Percentiles rank a stretch among this genome's conserved stretches.
These are phyloP conservation scores for Paspalum vaginatum DNA, from an alignment of 176 grass and related monocot species.

Conservation along the genomic window DNA sequence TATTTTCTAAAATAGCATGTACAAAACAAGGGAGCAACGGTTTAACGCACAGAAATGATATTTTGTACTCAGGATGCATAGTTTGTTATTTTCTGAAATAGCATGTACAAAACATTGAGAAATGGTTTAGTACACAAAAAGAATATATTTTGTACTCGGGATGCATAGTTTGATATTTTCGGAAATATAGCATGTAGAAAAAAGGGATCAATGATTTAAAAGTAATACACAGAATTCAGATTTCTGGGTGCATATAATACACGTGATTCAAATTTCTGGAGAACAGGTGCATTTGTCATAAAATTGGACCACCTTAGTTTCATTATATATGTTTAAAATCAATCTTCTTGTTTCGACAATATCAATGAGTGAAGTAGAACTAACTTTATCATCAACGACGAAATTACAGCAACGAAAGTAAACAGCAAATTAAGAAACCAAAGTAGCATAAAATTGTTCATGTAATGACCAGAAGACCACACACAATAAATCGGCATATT, in stretches of 20 bases:
- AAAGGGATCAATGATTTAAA: too few relatives aligned
- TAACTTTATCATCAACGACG: background rate
- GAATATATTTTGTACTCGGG: too few relatives aligned
- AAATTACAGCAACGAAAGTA: background rate
- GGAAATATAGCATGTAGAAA: too few relatives aligned
- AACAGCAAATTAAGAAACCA: background rate
- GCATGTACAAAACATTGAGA: background rate
- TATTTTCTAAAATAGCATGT: background rate
- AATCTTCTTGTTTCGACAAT: background rate
- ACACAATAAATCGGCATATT: background rate
- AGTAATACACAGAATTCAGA: too few relatives aligned
- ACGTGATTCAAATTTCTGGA: background rate
- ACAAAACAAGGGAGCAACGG: background rate
- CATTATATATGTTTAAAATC: background rate
- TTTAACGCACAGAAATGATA: background rate
- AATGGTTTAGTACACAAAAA: too few relatives aligned
- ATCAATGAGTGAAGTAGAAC: background rate
- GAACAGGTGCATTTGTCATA: background rate
- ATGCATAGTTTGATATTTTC: too few relatives aligned
- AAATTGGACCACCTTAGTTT: background rate
- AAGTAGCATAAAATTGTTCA: background rate
- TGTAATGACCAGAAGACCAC: background rate
- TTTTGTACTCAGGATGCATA: background rate
- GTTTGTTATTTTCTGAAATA: background rate
- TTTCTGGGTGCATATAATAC: background rate